A percentile compares a stretch with the other conserved stretches of the same genome.
phyloP scores from a whole-genome alignment of 306 rosid genomes.

The Vicia faba region DNA sequence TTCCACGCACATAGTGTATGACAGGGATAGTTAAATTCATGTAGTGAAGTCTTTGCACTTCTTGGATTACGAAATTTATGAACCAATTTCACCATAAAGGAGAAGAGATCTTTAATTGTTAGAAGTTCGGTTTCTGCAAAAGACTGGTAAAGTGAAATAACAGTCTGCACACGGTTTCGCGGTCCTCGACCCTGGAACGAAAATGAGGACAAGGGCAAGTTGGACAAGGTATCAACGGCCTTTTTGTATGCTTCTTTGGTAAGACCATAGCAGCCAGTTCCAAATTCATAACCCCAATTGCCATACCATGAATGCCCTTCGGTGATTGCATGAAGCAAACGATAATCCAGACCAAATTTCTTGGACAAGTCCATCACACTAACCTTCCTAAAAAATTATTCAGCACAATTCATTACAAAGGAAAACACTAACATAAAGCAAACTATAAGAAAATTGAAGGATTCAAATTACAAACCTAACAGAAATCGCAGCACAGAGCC shows the following conservation, averaged over 20 bases:
- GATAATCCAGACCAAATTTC: slow-evolving; percentile 65
- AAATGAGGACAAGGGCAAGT: slow-evolving; percentile 49
- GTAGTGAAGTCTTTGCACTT: slow-evolving; percentile 8
- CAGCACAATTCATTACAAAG: not conserved
- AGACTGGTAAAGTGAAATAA: slow-evolving; percentile 61
- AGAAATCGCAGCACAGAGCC: slow-evolving; percentile 57
- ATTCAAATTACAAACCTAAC: slow-evolving; percentile 53
- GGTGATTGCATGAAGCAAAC: slow-evolving; percentile 62
- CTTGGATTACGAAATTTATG: slow-evolving; percentile 32
- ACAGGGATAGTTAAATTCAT: slow-evolving; percentile 23
- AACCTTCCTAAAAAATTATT: slow-evolving; percentile 52
- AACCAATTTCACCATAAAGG: slow-evolving; percentile 46
- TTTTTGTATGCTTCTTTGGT: slow-evolving; percentile 55
- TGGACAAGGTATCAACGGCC: slow-evolving; percentile 54
- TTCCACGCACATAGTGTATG: slow-evolving; percentile 55
- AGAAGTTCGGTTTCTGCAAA: slow-evolving; percentile 49
- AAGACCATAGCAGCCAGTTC: slow-evolving; percentile 71
- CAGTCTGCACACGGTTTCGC: slow-evolving; percentile 47
- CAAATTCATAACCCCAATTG: slow-evolving; percentile 74
- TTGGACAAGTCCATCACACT: slow-evolving; percentile 81
- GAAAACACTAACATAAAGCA: not conserved
- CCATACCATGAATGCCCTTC: slow-evolving; percentile 69
- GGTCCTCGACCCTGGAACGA: slow-evolving; percentile 50
- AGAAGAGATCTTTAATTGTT: slow-evolving; percentile 64
- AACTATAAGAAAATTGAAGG: not conserved